Evolutionary conservation across 352 stramenopile species (phyloP).

Genomic region (Globisporangium alternatum): DNA sequence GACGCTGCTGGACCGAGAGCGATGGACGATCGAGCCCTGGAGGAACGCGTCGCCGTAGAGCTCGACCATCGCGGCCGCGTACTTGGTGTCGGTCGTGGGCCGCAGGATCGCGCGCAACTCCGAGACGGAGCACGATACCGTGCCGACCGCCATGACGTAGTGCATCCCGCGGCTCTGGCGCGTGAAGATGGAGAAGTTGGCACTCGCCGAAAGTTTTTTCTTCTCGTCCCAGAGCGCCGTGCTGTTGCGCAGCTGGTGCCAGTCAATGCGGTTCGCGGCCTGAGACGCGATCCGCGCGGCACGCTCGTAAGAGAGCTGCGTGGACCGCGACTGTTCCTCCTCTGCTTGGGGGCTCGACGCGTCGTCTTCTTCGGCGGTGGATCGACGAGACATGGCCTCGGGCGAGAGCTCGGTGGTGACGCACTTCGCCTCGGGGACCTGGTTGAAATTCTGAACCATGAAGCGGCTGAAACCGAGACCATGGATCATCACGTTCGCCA

Average conservation of each 20-base stretch:
- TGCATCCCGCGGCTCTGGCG: conserved; percentile 21
- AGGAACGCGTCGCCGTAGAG: conserved; percentile 21
- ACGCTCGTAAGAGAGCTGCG: conserved; percentile 14
- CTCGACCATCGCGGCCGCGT: conserved; percentile 14
- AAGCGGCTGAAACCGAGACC: conserved; percentile 16
- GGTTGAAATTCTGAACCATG: conserved; percentile 13
- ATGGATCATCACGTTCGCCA: conserved; percentile 12
- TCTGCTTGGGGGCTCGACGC: not conserved
- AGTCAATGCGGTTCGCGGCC: conserved; percentile 15
- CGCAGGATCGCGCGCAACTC: conserved; percentile 19
- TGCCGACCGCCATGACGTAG: conserved; percentile 19
- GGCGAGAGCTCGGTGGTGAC: not conserved
- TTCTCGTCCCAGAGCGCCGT: conserved; percentile 20
- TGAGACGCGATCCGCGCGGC: conserved; percentile 12
- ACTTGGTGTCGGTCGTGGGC: conserved; percentile 10
- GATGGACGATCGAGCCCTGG: conserved; percentile 18
- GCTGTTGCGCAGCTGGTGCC: conserved; percentile 20
- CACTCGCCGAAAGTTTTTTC: conserved; percentile 13
- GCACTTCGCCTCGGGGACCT: not conserved
- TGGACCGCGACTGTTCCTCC: not conserved
- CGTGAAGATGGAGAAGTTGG: conserved; percentile 18
- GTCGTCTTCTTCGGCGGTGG: conserved; percentile 13
- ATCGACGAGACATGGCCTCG: conserved; percentile 14
- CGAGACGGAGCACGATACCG: conserved; percentile 17
- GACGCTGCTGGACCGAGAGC: not conserved